Percentiles rank a stretch among this genome's conserved stretches.
phyloP scores from a whole-genome alignment of 345 rosid genomes.

The Arabidopsis suecica region DNA sequence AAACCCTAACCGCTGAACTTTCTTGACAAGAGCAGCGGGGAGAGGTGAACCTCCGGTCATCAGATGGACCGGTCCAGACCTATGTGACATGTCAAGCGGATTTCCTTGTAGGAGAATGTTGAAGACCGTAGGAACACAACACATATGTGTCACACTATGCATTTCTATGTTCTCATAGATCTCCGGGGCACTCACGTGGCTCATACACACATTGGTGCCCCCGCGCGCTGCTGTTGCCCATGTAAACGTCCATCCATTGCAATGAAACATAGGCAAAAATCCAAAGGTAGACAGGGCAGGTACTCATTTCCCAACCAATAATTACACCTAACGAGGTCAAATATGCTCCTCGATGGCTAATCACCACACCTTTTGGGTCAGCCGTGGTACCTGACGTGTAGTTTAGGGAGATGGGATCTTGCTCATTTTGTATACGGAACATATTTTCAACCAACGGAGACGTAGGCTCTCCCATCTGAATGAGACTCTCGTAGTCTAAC shows the following conservation, averaged over 20 bases:
- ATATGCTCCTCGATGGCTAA: conserved; percentile 81
- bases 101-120: conserved; percentile 50
- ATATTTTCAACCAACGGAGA: conserved; percentile 19
- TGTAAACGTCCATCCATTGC: conserved; percentile 78
- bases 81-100: conserved; percentile 31
- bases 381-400: conserved; percentile 90
- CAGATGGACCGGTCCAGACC: conserved; percentile 53
- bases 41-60: conserved; percentile 88
- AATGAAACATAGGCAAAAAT: conserved; percentile 88
- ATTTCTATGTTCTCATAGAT: conserved; percentile 57
- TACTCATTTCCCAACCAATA: conserved; percentile 55
- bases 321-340: conserved; percentile 58
- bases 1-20: conserved; percentile 67
- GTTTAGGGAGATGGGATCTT: conserved; percentile 76
- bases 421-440: conserved; percentile 51
- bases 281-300: conserved; percentile 71
- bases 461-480: conserved; percentile 46
- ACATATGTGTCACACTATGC: conserved; percentile 78
- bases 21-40: conserved; percentile 55
- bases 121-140: conserved; percentile 80
- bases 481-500: conserved; percentile 57
- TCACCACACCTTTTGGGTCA: conserved; percentile 81
- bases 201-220: conserved; percentile 73
- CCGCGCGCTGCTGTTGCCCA: conserved; percentile 90
- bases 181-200: conserved; percentile 56